Base-by-base conservation (phyloP, 352 stramenopile genomes). In the Pythium brassicae region DNA sequence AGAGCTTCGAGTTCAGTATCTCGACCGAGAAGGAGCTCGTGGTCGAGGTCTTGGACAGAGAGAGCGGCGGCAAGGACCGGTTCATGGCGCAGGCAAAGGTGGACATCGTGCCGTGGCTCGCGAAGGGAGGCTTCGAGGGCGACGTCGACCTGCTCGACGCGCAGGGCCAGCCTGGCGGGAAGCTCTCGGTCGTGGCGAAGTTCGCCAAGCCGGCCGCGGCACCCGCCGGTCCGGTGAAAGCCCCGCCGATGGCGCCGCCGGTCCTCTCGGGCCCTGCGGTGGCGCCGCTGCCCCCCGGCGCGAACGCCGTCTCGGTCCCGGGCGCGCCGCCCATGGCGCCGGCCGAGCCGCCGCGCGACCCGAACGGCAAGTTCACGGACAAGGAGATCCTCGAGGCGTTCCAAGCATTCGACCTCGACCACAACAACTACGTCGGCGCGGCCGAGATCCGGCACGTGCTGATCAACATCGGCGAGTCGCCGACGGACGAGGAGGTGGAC, bases 321-420 rank as follows among this genome's bases (percentile, higher is more conserved):
- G 79, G 76, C 47, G 75, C 65, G 0, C 60, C 67, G 4, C 77
- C 81, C 9, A 56, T 88, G 49, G 79, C 80, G 15, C 80, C 79
- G 7, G 83, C 84, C 0, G 80, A 92, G 58, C 82, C 80, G 3
- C 78, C 81, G 26, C 76, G 93, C 25, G 93, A 98, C 60, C 92
- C 92, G 14, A 97, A 97, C 57, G 92, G 94, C 44, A 97, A 97
- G 53, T 99, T 99, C 63, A 97, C 91, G 1, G 94, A 98, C 66
- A 92, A 96, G 40, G 93, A 98, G 50, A 97, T 98, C 46, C 61
- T 92, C 10, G 72, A 76, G 2, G 90, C 91, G 1, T 98, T 98
- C 58, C 62, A 79, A 42, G 96, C 97, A 45, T 73, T 98, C 22
- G 94, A 98, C 65, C 62, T 98, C 12, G 94, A 98, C 68, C 90